Evolutionary conservation across 257 asterid species (phyloP), one percentile per base, ranked within the genome.

Genomic region (Anisodus acutangulus): DNA sequence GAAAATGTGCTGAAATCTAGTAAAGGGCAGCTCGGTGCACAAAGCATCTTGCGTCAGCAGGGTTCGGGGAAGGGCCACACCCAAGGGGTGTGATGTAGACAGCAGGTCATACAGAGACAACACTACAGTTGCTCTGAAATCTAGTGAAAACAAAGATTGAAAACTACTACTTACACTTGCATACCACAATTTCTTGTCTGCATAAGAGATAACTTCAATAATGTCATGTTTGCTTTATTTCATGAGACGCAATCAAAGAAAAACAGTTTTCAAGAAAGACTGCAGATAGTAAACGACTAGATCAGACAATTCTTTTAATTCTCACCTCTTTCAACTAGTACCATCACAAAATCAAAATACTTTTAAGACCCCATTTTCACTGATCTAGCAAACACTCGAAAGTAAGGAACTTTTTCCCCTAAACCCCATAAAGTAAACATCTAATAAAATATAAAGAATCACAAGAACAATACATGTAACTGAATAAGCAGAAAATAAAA

Each of bases 221-320:
- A 7, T 59, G 66, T 7, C 26, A 5, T n/a, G 9, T n/a, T 59
- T 59, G n/a, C 60, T 43, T 43, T 17, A 49, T 71, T 71, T 45
- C 53, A 17, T 41, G 31, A 45, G 8, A 19, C 60, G 47, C 43
- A 74, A 74, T 10, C 62, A 41, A 74, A 74, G 4, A 13, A 76
- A 22, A 22, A 4, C 8, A 51, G 59, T 47, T 71, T 47, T 22
- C 81, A 76, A 26, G 63, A 49, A 53, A 51, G 19, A 19, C 43
- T 10, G 58, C 39, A 45, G 59, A 74, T 26, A 39, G 37, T 49
- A 74, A 74, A 74, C 10, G 8, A 76, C 81, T 76, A 76, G 81
- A 76, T 76, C 81, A 76, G 22, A 8, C 6, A 0, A 76, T 10
- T 51, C 43, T 6, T 49, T 74, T 74, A 43, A 74, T 49, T 49